Conservation (phyloP, 345 rosid species). For the Adansonia digitata region DNA sequence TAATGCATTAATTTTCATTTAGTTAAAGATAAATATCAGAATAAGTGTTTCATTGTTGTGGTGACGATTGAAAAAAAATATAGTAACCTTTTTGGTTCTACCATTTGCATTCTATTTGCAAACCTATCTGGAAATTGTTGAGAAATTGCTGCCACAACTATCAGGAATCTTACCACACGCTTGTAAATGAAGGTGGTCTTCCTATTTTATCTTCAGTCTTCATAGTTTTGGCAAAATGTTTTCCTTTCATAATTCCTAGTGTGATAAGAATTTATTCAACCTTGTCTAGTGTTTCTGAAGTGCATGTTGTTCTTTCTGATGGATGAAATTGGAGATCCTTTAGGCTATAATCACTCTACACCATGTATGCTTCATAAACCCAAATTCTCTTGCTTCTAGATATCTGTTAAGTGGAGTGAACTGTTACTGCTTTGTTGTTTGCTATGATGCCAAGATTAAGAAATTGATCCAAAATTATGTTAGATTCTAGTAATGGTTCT, state of each 20-base stretch:
- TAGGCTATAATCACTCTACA: no score
- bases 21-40: not conserved
- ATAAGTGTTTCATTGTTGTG: not conserved
- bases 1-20: not conserved
- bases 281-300: not conserved
- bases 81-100: not conserved
- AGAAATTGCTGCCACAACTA: not conserved
- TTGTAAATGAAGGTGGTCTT: not conserved
- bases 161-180: not conserved
- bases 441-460: no score
- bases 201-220: not conserved
- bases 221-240: not conserved
- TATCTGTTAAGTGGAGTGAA: not conserved
- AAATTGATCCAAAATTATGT: not conserved
- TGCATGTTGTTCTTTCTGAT: not conserved
- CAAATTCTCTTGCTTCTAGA: not conserved
- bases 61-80: not conserved
- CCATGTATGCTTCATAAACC: not conserved
- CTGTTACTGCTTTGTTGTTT: not conserved
- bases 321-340: not conserved
- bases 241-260: not conserved
- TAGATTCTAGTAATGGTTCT: not conserved
- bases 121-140: not conserved
- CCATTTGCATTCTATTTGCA: not conserved
- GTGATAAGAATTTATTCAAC: not conserved